phyloP scores from a whole-genome alignment of 1,139 yeast genomes.

The Citeromyces siamensis region DNA sequence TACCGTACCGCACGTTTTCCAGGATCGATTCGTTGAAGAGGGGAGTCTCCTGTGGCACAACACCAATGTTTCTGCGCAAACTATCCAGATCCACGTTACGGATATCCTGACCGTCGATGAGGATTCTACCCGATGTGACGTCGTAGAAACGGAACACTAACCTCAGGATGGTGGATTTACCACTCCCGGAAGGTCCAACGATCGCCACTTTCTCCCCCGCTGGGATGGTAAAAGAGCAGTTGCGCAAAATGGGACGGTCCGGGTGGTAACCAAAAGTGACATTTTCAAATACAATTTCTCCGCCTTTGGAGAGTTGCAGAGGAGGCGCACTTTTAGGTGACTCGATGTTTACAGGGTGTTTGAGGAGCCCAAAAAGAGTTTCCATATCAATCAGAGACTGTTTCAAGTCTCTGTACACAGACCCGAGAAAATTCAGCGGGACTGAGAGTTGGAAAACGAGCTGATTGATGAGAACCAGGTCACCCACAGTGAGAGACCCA shows the following conservation, averaged over 20 bases:
- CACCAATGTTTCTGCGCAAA: conserved; percentile 66
- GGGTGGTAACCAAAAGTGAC: conserved; percentile 90
- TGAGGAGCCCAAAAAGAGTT: conserved; percentile 71
- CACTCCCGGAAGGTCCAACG: conserved; percentile 68
- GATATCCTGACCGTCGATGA: conserved; percentile 86
- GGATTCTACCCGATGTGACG: conserved; percentile 61
- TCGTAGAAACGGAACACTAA: conserved; percentile 87
- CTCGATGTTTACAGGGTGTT: conserved; percentile 53
- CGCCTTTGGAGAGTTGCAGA: conserved; percentile 32
- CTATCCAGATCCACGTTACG: conserved; percentile 65
- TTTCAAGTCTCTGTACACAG: conserved; percentile 88
- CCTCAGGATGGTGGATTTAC: conserved; percentile 34
- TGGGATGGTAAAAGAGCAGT: conserved; percentile 78
- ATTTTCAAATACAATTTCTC: conserved; percentile 80
- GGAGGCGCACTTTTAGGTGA: conserved; percentile 54
- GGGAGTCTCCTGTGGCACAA: conserved; percentile 98
- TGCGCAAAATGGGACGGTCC: conserved; percentile 71
- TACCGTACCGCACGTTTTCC: conserved; percentile 84
- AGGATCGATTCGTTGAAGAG: conserved; percentile 81
- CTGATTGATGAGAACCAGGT: conserved; percentile 90
- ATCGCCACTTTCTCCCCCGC: conserved; percentile 87
- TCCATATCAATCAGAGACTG: conserved; percentile 93
- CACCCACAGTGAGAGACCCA: conserved; percentile 86
- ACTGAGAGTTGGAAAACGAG: conserved; percentile 91
- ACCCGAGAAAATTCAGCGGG: conserved; percentile 87